Evolutionary conservation across 228 moss, liverwort and hornwort species (phyloP).

Genomic region (Sphagnum fallax): DNA sequence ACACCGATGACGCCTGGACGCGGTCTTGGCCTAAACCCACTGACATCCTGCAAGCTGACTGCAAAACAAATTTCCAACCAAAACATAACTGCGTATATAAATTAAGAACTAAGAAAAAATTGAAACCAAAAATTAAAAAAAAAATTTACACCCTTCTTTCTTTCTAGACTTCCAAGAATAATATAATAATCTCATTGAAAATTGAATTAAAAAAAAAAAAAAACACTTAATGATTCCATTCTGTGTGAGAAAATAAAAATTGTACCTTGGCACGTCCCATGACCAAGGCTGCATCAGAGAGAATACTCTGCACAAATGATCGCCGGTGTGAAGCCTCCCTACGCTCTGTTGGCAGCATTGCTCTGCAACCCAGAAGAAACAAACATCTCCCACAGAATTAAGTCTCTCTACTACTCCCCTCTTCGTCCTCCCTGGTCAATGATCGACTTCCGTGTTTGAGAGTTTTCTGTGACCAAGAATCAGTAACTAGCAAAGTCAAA

Average conservation of each 20-base stretch:
- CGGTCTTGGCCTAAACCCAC: conserved; percentile 93
- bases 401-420: conserved; percentile 17
- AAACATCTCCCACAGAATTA: conserved; percentile 2
- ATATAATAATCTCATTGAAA: conserved; percentile 7
- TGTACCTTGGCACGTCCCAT: conserved; percentile 40
- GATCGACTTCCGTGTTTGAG: too few relatives aligned
- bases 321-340: conserved; percentile 25
- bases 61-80: conserved; percentile 7
- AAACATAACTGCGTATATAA: neutral
- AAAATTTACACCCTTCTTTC: neutral
- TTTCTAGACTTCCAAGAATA: neutral
- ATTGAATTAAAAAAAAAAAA: too few relatives aligned
- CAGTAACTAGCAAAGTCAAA: too few relatives aligned
- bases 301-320: conserved; percentile 40
- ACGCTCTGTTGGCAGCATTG: conserved; percentile 6
- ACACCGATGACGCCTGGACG: conserved; percentile 82
- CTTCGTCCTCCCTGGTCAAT: neutral
- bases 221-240: too few relatives aligned
- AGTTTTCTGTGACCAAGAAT: too few relatives aligned
- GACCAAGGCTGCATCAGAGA: conserved; percentile 39
- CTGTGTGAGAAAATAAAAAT: too few relatives aligned
- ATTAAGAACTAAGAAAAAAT: neutral
- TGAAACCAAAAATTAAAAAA: neutral
- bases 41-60: conserved; percentile 86
- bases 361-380: conserved; percentile 14